Base-by-base conservation (phyloP, 1,284 basidiomycete genomes). In the Rhodotorula sp. region DNA sequence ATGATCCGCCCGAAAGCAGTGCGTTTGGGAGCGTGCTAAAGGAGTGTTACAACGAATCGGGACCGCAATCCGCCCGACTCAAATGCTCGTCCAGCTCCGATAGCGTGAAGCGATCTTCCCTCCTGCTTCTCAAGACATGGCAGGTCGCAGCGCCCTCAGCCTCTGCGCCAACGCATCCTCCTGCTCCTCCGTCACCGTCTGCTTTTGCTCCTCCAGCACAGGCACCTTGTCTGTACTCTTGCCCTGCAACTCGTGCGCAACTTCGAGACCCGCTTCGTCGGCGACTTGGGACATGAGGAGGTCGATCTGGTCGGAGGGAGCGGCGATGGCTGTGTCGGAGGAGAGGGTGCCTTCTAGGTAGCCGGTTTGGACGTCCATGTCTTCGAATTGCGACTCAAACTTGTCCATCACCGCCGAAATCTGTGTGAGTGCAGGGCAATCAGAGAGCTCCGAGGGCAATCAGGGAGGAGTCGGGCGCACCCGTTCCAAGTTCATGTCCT, bases 341-440 rank as follows among this genome's bases (percentile, higher is more conserved):
- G 89, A 89, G 88, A 99, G 97, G 34, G 94, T 89, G 68, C 93
- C 91, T 79, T 99, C 96, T 93, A 99, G 96, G 82, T 95, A 95
- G 6, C 89, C 91, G 6, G 96, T 96, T 81, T 99, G 96, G 8
- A 98, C 96, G 79, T 99, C 96, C 51, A 99, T 86, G 81, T 99
- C 96, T 68, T 92, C 86, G 82, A 99, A 98, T 78, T 99, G 95
- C 5, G 87, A 79, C 81, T 99, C 96, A 80, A 99, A 99, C 83
- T 95, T 98, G 83, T 99, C 96, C 96, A 99, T 99, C 24, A 99
- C 93, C 71, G 92, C 82, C 18, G 96, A 95, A 81, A 99, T 99
- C 94, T 98, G 77, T 16, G 24, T 5, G 40, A 18, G 7, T 10
- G 20, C 7, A 16, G 40, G 13, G 34, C n/a, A n/a, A n/a, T n/a